Evolutionary conservation across 108 stramenopile species (phyloP).

Genomic region (Pseudonitzschia multiseries): DNA sequence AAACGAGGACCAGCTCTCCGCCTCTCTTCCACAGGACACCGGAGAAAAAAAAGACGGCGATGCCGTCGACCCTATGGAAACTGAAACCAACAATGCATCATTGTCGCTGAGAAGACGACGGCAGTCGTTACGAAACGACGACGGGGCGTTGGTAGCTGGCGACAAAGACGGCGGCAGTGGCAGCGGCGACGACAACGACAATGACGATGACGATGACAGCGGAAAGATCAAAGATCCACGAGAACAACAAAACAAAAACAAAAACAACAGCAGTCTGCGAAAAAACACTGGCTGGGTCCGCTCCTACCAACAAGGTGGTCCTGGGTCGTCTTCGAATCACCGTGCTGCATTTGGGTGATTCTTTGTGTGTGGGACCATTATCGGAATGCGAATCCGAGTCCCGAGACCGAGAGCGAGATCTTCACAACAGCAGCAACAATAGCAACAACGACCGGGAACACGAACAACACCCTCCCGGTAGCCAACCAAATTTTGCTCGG

Average conservation of each 20-base stretch:
- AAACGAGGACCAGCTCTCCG: not conserved
- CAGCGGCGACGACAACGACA: not conserved
- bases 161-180: not conserved
- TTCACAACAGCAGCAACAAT: not conserved
- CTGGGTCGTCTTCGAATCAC: slow-evolving; percentile 79
- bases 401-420: too few relatives aligned
- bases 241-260: not conserved
- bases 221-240: not conserved
- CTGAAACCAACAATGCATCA: not conserved
- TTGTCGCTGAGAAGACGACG: not conserved
- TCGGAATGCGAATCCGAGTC: not conserved
- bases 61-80: not conserved
- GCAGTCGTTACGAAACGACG: not conserved
- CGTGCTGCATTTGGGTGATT: slow-evolving; percentile 62
- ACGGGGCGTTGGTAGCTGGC: too few relatives aligned
- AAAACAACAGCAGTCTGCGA: not conserved
- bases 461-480: not conserved
- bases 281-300: slow-evolving; percentile 51
- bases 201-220: not conserved
- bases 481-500: slow-evolving; percentile 56
- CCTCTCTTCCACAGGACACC: too few relatives aligned
- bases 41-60: not conserved
- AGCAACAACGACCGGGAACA: too few relatives aligned
- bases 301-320: slow-evolving; percentile 38
- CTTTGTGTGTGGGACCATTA: slow-evolving; percentile 28